Base-by-base conservation (phyloP, 352 stramenopile genomes). In the Phytopythium oedochilum region DNA sequence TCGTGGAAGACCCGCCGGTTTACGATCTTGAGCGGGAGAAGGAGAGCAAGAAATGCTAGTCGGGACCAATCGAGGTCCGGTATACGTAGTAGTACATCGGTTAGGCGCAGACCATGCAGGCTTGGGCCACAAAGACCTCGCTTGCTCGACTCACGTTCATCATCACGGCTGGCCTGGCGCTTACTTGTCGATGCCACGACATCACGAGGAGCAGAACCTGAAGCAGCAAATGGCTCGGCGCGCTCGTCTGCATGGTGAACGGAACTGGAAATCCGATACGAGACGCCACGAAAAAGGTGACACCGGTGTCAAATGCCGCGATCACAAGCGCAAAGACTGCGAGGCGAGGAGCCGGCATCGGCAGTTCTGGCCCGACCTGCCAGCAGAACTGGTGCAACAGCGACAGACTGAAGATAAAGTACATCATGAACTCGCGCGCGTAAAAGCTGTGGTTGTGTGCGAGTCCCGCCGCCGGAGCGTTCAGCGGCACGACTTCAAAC, bases 181-280 rank as follows among this genome's bases (percentile, higher is more conserved):
- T 11, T 1, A 39, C 34, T 39, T 39, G 34, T n/a, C 11, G 4
- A n/a, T 15, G 34, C 34, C 34, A 39, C 5, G 34, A 39, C 11
- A 39, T 11, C 34, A 39, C 34, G 12, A 39, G 34, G 5, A 39
- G 34, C 8, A 39, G 14, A 11, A 39, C 34, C 34, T 39, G 34
- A 8, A 39, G 34, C 34, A 39, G 11, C 34, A 39, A 39, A 15
- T 39, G 34, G 14, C 34, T 39, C n/a, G 34, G 34, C 1, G 34
- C 34, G 11, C 34, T 39, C 12, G 34, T 15, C 34, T 39, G 34
- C 34, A 39, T 39, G 5, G 61, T 59, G 45, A 75, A 73, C 23
- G 68, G 68, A 3, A 75, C 18, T 15, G 68, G 64, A 25, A 64
- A 75, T 6, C 57, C 68, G 20, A 73, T 51, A 26, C 28, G 32